Evolutionary conservation across 441 rosid genomes (phyloP).

Genomic region (Adansonia rubrostipa): DNA sequence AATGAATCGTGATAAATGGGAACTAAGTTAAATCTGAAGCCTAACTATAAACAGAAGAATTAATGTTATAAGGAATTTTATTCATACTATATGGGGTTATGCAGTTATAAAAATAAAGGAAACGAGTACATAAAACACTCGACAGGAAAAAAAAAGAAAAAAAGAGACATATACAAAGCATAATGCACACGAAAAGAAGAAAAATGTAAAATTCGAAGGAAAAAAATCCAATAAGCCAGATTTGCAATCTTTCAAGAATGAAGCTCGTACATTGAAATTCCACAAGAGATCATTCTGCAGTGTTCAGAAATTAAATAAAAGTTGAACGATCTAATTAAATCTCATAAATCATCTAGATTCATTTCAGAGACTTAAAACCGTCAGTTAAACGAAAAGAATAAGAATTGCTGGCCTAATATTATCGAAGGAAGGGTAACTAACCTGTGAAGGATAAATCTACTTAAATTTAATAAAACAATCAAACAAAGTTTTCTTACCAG

Average conservation of each 20-base stretch:
- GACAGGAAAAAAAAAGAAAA: neutral
- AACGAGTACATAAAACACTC: neutral
- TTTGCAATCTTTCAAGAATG: neutral
- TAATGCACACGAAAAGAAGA: neutral
- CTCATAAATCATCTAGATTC: neutral
- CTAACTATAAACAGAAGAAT: slow-evolving; percentile 1
- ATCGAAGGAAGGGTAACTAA: neutral
- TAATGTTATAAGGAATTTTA: neutral
- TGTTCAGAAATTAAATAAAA: neutral
- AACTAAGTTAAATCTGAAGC: neutral
- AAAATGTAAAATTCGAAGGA: neutral
- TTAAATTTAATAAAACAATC: neutral
- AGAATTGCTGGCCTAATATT: neutral
- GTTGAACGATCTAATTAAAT: neutral
- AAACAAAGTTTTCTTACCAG: neutral
- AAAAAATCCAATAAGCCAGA: neutral
- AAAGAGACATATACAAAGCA: neutral
- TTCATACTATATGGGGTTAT: neutral
- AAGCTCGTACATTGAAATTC: neutral
- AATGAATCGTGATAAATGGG: neutral
- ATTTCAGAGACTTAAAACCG: neutral
- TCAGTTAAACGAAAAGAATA: neutral
- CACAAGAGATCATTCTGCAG: neutral
- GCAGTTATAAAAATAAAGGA: neutral
- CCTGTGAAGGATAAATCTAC: neutral